A percentile compares a stretch with the other conserved stretches of the same genome.
Evolutionary conservation across 78 protist species (phyloP).

Genomic region (slime mould (Dictyostelium discoideum)): DNA sequence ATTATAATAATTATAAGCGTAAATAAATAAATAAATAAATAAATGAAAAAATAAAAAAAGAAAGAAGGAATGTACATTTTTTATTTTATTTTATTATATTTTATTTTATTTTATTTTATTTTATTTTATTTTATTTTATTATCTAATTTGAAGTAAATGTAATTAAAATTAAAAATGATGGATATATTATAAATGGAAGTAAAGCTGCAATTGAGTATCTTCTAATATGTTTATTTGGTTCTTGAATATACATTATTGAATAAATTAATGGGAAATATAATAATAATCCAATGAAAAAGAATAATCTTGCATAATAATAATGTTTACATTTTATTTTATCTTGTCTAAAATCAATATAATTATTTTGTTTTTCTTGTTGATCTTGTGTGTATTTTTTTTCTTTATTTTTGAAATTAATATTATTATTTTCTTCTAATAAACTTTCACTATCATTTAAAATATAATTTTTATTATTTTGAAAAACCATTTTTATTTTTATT

Average conservation of each 20-base stretch:
- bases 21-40: not conserved
- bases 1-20: too few species aligned
- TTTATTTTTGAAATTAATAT: not conserved
- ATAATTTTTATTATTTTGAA: not conserved
- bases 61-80: not conserved
- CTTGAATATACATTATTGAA: not conserved
- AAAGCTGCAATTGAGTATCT: not conserved
- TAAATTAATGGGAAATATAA: conserved; percentile 3
- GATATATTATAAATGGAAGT: not conserved
- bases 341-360: not conserved
- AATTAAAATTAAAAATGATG: not conserved
- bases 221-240: not conserved
- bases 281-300: not conserved
- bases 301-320: not conserved
- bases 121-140: not conserved
- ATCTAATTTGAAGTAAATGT: not conserved
- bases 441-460: not conserved
- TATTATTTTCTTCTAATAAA: not conserved
- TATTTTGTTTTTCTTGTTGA: not conserved
- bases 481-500: not conserved
- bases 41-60: too few species aligned
- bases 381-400: not conserved
- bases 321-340: not conserved
- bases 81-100: too few species aligned
- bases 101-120: not conserved